These are phyloP conservation scores for Paramecium octaurelia DNA, from an alignment of 73 alveolate genomes.

Conservation along the genomic window DNA sequence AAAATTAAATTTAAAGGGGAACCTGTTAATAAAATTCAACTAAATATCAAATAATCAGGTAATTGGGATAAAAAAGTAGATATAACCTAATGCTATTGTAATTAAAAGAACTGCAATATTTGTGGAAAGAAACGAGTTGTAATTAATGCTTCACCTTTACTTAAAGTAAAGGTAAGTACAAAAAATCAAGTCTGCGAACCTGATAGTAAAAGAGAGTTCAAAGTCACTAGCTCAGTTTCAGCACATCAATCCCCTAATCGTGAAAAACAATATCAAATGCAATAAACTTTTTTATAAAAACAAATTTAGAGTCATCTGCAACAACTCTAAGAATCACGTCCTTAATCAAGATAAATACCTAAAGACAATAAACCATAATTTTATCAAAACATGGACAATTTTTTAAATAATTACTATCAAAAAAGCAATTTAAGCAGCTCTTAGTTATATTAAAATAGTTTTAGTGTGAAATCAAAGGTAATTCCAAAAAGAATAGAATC, in stretches of 20 bases:
- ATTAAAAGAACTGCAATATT: constrained; percentile 30
- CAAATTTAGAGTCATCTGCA: neutral
- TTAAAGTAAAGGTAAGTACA: neutral
- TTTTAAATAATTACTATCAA: constrained; percentile 20
- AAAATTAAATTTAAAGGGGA: constrained; percentile 41
- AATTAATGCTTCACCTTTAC: constrained; percentile 31
- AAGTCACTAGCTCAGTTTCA: constrained; percentile 11
- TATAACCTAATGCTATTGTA: constrained; percentile 25
- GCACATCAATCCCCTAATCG: constrained; percentile 47
- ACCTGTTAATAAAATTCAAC: neutral
- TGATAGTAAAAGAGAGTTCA: constrained; percentile 35
- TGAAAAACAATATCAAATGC: constrained; percentile 41
- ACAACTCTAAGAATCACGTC: neutral
- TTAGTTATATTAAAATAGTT: constrained; percentile 23
- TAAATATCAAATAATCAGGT: constrained; percentile 19
- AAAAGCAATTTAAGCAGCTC: constrained; percentile 18
- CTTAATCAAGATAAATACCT: neutral
- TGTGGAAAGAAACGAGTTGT: neutral
- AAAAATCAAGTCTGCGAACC: neutral
- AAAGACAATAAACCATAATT: constrained; percentile 43
- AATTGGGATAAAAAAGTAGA: constrained; percentile 52
- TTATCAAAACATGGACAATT: constrained; percentile 27
- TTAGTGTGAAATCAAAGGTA: neutral
- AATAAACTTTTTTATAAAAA: constrained; percentile 15
- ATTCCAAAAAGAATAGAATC: constrained; percentile 34